Conservation (phyloP, 352 stramenopile genomes). For the Pythium aquatile region DNA sequence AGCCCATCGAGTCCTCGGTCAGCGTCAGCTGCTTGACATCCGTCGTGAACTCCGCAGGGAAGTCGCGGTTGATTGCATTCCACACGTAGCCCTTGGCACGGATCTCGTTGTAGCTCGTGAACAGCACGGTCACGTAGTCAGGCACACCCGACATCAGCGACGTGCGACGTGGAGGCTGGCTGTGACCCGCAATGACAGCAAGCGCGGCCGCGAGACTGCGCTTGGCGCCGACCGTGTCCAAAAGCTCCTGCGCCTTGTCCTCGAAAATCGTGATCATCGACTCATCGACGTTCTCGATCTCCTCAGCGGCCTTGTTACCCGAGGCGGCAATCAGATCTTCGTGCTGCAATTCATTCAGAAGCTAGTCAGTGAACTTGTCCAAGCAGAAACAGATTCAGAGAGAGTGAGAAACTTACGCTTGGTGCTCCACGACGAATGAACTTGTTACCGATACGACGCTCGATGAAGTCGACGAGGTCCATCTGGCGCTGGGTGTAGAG, state of each 20-base stretch:
- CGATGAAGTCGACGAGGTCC: constrained; percentile 77
- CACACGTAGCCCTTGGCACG: constrained; percentile 90
- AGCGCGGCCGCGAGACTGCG: constrained; percentile 79
- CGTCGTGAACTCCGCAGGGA: constrained; percentile 69
- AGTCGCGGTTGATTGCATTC: constrained; percentile 88
- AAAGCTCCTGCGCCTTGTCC: constrained; percentile 61
- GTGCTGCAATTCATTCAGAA: constrained; percentile 36
- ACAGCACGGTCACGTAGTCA: constrained; percentile 89
- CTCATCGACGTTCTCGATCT: constrained; percentile 80
- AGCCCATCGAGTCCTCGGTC: constrained; percentile 83
- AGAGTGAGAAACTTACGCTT: constrained; percentile 30
- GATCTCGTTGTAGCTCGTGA: constrained; percentile 82
- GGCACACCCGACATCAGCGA: constrained; percentile 90
- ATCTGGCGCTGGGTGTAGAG: constrained; percentile 90
- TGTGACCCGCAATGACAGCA: constrained; percentile 91
- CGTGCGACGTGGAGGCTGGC: constrained; percentile 61
- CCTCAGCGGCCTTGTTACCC: constrained; percentile 76
- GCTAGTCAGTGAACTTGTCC: background rate
- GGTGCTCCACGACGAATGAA: constrained; percentile 87
- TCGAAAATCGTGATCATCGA: constrained; percentile 78
- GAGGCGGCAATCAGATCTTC: constrained; percentile 88
- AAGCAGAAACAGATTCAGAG: background rate
- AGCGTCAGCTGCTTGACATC: constrained; percentile 91
- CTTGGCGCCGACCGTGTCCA: constrained; percentile 58
- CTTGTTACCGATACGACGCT: constrained; percentile 87